These are phyloP conservation scores for Trichosporon coremiiforme DNA, from an alignment of 1,284 basidiomycete species.

Conservation along the genomic window DNA sequence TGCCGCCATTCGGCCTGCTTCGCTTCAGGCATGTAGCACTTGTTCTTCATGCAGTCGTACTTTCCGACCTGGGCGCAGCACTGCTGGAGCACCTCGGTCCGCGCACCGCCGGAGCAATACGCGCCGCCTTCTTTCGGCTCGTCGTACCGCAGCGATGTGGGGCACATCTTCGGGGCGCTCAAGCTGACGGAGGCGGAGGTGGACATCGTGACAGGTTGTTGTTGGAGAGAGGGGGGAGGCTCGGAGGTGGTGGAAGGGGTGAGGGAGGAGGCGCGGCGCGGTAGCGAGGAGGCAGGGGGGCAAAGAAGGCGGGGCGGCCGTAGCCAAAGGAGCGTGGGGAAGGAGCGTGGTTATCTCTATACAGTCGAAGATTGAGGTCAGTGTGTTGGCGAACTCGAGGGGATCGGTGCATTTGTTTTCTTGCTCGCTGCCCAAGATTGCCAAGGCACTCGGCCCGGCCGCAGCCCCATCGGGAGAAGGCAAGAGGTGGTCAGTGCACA, in stretches of 20 bases:
- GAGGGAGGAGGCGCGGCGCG: too few species aligned
- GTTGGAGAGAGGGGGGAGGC: not conserved
- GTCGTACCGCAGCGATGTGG: conserved; percentile 3
- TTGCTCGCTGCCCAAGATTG: not conserved
- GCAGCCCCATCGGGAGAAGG: too few species aligned
- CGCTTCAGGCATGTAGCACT: conserved; percentile 5
- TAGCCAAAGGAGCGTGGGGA: not conserved
- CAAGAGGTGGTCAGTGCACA: too few species aligned
- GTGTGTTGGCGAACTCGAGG: not conserved
- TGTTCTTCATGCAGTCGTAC: conserved; percentile 18
- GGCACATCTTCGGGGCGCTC: not conserved
- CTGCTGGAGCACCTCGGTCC: not conserved
- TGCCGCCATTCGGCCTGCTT: not conserved
- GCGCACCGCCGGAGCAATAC: not conserved
- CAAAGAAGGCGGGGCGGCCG: not conserved
- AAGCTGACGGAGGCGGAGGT: not conserved
- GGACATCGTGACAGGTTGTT: not conserved
- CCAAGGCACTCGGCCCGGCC: too few species aligned
- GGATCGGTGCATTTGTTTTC: not conserved
- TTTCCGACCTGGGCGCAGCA: not conserved
- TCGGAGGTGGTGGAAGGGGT: not conserved
- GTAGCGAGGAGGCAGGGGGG: too few species aligned
- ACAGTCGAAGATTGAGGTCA: not conserved
- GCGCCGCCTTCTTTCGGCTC: conserved; percentile 2
- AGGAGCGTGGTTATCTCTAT: not conserved